Percentiles rank a stretch among this genome's conserved stretches.
phyloP scores from a whole-genome alignment of 495 filamentous ascomycete species.

The Annulohypoxylon maeteangense region DNA sequence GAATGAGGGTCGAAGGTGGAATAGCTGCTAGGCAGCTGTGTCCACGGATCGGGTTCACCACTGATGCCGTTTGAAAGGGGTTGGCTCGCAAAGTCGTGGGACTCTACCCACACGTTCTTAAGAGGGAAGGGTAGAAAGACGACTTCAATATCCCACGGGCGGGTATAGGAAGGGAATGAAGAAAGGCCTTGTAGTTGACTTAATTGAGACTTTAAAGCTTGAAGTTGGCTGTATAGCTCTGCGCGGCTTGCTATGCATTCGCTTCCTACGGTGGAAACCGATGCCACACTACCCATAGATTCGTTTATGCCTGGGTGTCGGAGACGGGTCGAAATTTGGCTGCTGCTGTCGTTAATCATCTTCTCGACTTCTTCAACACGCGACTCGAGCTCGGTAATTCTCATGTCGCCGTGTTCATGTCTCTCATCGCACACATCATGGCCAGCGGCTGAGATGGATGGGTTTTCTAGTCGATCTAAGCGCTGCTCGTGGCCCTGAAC shows the following conservation, averaged over 20 bases:
- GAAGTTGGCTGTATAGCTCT: slow-evolving; percentile 62
- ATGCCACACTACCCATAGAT: slow-evolving; percentile 55
- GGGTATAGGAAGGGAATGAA: slow-evolving; percentile 62
- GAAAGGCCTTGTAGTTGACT: slow-evolving; percentile 63
- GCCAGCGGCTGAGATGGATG: slow-evolving; percentile 65
- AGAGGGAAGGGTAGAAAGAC: slow-evolving; percentile 75
- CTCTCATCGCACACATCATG: slow-evolving; percentile 69
- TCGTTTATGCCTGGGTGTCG: slow-evolving; percentile 48
- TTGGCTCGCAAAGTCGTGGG: slow-evolving; percentile 59
- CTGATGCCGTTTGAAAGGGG: slow-evolving; percentile 51
- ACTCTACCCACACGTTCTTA: slow-evolving; percentile 68
- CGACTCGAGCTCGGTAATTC: slow-evolving; percentile 70
- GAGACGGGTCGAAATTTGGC: slow-evolving; percentile 52
- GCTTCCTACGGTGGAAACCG: slow-evolving; percentile 57
- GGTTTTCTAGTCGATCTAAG: slow-evolving; percentile 68
- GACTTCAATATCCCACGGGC: slow-evolving; percentile 76
- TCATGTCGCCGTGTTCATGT: slow-evolving; percentile 66
- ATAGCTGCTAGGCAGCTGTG: slow-evolving; percentile 62
- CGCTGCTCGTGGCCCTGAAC: slow-evolving; percentile 64
- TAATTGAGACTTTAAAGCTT: slow-evolving; percentile 66
- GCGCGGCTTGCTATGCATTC: slow-evolving; percentile 46
- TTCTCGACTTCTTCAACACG: slow-evolving; percentile 70
- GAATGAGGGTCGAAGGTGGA: slow-evolving; percentile 55
- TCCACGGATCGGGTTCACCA: slow-evolving; percentile 66
- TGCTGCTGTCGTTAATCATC: slow-evolving; percentile 57